A percentile compares a stretch with the other conserved stretches of the same genome.
Conservation (phyloP, 2,329 filamentous ascomycete genomes). For the Pseudocercospora pini-densiflorae region DNA sequence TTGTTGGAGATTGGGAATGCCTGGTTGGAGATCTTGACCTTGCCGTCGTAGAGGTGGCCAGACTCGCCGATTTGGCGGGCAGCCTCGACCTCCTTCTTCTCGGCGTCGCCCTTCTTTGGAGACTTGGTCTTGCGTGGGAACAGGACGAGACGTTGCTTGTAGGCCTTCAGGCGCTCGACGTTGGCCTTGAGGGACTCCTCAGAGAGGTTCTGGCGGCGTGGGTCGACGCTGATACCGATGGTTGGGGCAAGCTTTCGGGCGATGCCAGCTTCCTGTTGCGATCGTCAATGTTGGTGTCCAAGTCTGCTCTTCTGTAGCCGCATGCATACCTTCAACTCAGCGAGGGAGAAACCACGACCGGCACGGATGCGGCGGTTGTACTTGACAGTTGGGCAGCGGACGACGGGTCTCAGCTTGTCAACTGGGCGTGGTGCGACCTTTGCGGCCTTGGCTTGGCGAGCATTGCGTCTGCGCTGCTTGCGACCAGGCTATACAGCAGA, state of each 20-base stretch:
- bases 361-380: conserved; percentile 96
- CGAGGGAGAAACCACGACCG: conserved; percentile 95
- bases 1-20: conserved; percentile 75
- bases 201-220: conserved; percentile 94
- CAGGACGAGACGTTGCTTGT: conserved; percentile 93
- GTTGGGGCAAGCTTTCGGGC: conserved; percentile 92
- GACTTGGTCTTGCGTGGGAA: conserved; percentile 95
- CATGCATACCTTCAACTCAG: conserved; percentile 88
- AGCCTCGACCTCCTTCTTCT: conserved; percentile 79
- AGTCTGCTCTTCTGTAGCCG: not conserved
- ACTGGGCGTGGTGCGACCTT: conserved; percentile 94
- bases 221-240: conserved; percentile 96
- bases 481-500: conserved; percentile 76
- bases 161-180: conserved; percentile 96
- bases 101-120: conserved; percentile 88
- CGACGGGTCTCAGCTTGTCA: conserved; percentile 94
- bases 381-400: conserved; percentile 97
- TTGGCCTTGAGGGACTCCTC: conserved; percentile 94
- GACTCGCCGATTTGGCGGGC: conserved; percentile 59
- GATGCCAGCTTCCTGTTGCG: conserved; percentile 83
- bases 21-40: conserved; percentile 45
- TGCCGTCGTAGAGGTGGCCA: conserved; percentile 47
- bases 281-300: conserved; percentile 23
- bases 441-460: conserved; percentile 92
- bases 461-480: conserved; percentile 90